Conservation (phyloP, 1,139 yeast species). For the Yamadazyma mexicana region DNA sequence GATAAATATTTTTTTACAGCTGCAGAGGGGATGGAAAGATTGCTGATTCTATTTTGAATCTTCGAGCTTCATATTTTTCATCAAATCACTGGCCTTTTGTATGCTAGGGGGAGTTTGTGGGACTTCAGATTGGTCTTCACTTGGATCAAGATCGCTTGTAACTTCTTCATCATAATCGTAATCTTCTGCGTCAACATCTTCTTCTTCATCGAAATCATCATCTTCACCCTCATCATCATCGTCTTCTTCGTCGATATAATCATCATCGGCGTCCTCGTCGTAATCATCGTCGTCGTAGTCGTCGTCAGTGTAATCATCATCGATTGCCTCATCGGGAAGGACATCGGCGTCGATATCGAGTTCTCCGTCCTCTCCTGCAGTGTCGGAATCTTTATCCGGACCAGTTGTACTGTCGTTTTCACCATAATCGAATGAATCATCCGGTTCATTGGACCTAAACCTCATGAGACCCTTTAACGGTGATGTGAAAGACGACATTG, state of each 20-base stretch:
- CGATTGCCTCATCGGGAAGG: slow-evolving; percentile 4
- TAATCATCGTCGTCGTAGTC: slow-evolving; percentile 30
- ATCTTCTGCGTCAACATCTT: slow-evolving; percentile 17
- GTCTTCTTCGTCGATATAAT: slow-evolving; percentile 26
- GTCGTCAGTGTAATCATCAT: slow-evolving; percentile 28
- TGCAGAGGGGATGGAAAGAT: background rate
- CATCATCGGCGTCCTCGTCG: slow-evolving; percentile 31
- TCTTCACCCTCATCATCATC: slow-evolving; percentile 26
- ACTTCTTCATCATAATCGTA: slow-evolving; percentile 1
- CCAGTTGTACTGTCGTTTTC: slow-evolving; percentile 9
- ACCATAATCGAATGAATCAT: slow-evolving; percentile 18
- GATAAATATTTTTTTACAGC: background rate
- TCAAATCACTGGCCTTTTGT: slow-evolving; percentile 6
- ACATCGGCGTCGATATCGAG: slow-evolving; percentile 20
- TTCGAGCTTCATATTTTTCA: slow-evolving; percentile 4
- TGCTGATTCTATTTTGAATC: too few species aligned
- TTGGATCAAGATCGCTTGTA: background rate
- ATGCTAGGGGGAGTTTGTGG: slow-evolving; percentile 4
- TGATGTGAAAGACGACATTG: slow-evolving; percentile 40
- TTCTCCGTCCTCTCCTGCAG: slow-evolving; percentile 16
- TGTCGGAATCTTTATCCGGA: slow-evolving; percentile 16
- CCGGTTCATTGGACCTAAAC: slow-evolving; percentile 24
- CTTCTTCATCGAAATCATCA: slow-evolving; percentile 23
- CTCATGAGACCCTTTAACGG: slow-evolving; percentile 47
- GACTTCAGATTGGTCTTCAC: slow-evolving; percentile 1